Conservation (phyloP, 140 eudicot genomes). For the Bidens hawaiensis region DNA sequence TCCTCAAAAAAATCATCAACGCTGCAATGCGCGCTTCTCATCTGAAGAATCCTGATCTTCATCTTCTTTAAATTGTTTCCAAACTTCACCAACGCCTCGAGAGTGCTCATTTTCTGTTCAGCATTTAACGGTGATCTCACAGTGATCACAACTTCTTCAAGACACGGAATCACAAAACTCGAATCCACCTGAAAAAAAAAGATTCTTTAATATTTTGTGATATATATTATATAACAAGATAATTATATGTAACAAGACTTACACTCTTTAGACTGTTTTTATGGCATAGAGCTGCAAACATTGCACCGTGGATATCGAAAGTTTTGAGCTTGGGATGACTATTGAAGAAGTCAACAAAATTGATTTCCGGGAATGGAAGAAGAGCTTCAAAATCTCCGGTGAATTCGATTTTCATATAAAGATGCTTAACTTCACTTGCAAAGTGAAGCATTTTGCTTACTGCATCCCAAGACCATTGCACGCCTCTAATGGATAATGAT, state of each 20-base stretch:
- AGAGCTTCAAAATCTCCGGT: constrained; percentile 75
- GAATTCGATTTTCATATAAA: constrained; percentile 83
- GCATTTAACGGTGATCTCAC: constrained; percentile 78
- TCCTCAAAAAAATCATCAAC: constrained; percentile 91
- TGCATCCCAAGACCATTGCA: constrained; percentile 90
- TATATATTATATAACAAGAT: background rate
- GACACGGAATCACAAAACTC: constrained; percentile 56
- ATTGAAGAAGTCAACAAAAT: constrained; percentile 77
- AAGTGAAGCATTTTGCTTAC: constrained; percentile 68
- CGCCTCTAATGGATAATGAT: constrained; percentile 65
- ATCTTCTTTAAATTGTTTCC: constrained; percentile 60
- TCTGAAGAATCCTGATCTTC: constrained; percentile 72
- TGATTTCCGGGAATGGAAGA: constrained; percentile 78
- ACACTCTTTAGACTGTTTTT: constrained; percentile 74
- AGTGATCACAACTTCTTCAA: constrained; percentile 64
- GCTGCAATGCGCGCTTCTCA: constrained; percentile 86
- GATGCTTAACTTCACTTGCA: constrained; percentile 74
- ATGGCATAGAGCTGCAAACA: constrained; percentile 94
- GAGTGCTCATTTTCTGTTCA: constrained; percentile 82
- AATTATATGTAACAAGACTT: constrained; percentile 4
- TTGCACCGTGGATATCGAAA: constrained; percentile 78
- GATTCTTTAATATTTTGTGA: background rate
- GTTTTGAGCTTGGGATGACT: constrained; percentile 63
- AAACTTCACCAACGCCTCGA: constrained; percentile 59
- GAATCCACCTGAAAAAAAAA: constrained; percentile 49